Base-by-base conservation (phyloP, 352 stramenopile species). In the Globisporangium acanthophoron region DNA sequence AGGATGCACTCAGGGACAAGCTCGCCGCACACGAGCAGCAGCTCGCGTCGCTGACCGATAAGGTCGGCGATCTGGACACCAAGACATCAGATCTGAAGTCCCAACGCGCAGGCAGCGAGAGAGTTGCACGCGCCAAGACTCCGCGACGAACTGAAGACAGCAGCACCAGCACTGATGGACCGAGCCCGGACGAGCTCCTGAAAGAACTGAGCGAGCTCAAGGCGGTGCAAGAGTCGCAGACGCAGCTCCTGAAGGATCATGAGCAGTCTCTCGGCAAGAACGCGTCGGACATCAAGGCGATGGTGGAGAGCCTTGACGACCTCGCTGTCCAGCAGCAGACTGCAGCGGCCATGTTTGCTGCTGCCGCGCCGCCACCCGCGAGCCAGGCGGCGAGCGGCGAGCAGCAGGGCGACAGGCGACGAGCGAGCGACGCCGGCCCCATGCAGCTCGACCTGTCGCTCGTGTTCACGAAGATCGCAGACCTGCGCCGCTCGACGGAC, bases 391-490 rank as follows among this genome's bases (percentile, higher is more conserved):
- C 9, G 66, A 65, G 54, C 39, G 21, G 27, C 15, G 40, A 27
- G 16, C 15, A 15, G 5, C 29, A 49, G 0, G 12, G 41, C 9
- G 35, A 18, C 16, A 55, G 43, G n/a, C 44, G 44, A 16, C 58
- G 16, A 29, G 9, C 18, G 21, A 54, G 46, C 40, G 62, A 71
- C 24, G 35, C 48, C 11, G 48, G 43, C 12, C 57, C 64, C 20
- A 57, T 59, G 0, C 74, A 83, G 52, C 67, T 89, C 1, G 80
- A 91, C 70, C 58, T 93, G 29, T 93, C 83, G 45, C 65, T 93
- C 20, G 80, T 93, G 45, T 93, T 93, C 54, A 84, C 80, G 18
- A 91, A 89, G 52, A 82, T 91, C 53, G 72, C 80, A 0, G 83
- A 91, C 37, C 54, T 93, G 56, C 75, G 79, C 0, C 71, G 80